Conservation (phyloP, 768 basidiomycete species). For the Psilocybe tampanensis region DNA sequence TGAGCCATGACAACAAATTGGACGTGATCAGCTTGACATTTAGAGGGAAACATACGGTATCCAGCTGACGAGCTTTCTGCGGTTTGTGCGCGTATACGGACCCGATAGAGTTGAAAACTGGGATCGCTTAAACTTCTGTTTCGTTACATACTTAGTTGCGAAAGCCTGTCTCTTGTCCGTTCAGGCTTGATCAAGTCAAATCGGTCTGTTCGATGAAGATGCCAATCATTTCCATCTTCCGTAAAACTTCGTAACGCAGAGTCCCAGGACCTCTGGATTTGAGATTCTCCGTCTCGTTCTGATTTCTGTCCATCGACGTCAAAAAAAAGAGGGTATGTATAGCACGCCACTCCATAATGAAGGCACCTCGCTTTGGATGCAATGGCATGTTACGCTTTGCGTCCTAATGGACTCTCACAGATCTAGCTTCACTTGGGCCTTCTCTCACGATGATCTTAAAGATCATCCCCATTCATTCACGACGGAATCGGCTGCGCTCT, state of each 20-base stretch:
- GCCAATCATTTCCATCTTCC: not conserved
- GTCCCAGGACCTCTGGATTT: not conserved
- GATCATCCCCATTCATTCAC: not conserved
- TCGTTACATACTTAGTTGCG: not conserved
- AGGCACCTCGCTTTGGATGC: not conserved
- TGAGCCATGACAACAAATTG: not conserved
- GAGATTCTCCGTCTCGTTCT: not conserved
- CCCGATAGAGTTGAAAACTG: not conserved
- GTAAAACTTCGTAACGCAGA: not conserved
- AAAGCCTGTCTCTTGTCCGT: not conserved
- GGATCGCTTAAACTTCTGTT: not conserved
- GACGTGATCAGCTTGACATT: not conserved
- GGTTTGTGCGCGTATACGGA: not conserved
- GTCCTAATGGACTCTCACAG: not conserved
- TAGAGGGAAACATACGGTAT: not conserved
- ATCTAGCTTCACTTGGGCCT: not conserved
- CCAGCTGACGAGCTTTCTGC: not conserved
- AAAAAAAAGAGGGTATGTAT: not conserved
- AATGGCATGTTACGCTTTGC: not conserved
- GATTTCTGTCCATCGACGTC: not conserved
- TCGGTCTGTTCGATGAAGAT: not conserved
- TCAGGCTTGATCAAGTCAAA: not conserved
- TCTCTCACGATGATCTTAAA: slow-evolving; percentile 4
- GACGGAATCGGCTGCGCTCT: slow-evolving; percentile 1
- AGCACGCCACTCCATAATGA: not conserved